Evolutionary conservation across 441 rosid species (phyloP), one percentile per base, ranked within the genome.

Genomic region (Gossypium schwendimanii): DNA sequence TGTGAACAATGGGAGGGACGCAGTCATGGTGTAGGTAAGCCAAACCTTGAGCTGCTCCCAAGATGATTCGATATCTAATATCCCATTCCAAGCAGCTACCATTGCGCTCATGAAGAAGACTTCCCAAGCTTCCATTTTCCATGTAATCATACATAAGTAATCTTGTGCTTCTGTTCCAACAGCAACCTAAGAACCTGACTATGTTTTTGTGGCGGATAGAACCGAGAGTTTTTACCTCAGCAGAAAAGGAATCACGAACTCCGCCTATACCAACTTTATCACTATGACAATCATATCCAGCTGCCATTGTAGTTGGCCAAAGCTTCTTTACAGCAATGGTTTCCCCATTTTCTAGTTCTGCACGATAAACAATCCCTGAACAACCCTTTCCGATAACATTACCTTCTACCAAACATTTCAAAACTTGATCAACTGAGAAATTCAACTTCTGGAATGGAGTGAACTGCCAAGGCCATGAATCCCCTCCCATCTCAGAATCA

Each of bases 161-260:
- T 78, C 90, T 87, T 3, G 89, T 86, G 70, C 69, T 87, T 59
- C 77, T 69, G 82, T 89, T 89, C 90, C 94, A 82, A 69, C 89
- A 87, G 71, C 91, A 87, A 41, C 94, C 94, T 63, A 89, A 75
- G 83, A 89, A 89, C 77, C 86, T 50, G 1, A 87, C 91, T 57
- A 88, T 88, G 86, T 88, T 89, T 85, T 88, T 87, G 57, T 87
- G 91, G 47, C 91, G 84, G 68, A 89, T 87, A 3, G 91, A 81
- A 6, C 94, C 94, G 24, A 89, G 89, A 15, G 94, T 89, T 75
- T 86, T 86, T 20, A 89, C 88, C 83, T 89, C 92, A 4, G 92
- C 88, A 3, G 94, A 86, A 74, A 89, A 89, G 9, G 94, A 89
- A 69, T 89, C 92, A 7, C 88, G 86, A 47, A 84, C 86, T 5